Percentiles rank a stretch among this genome's conserved stretches.
phyloP scores from a whole-genome alignment of 768 basidiomycete genomes.

The Hydnomerulius pinastri region DNA sequence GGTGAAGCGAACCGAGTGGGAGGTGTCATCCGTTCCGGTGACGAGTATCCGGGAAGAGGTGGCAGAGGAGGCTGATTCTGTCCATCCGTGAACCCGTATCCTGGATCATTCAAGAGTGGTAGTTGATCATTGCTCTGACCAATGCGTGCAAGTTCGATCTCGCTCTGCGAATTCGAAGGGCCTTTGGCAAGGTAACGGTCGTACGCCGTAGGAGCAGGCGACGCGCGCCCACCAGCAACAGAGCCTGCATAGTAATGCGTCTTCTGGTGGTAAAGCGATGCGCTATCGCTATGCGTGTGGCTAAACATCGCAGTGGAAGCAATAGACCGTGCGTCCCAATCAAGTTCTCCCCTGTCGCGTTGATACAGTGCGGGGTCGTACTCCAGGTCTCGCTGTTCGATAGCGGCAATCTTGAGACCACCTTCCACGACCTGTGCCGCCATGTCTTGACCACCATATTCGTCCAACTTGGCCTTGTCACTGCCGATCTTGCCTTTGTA shows the following conservation, averaged over 20 bases:
- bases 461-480: constrained; percentile 66
- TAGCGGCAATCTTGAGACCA: constrained; percentile 80
- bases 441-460: constrained; percentile 78
- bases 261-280: constrained; percentile 44
- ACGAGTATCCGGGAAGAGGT: constrained; percentile 29
- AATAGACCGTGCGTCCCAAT: constrained; percentile 85
- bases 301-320: constrained; percentile 56
- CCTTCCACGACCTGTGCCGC: constrained; percentile 74
- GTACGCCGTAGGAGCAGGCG: constrained; percentile 49
- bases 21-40: constrained; percentile 19
- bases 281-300: constrained; percentile 37
- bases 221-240: constrained; percentile 35
- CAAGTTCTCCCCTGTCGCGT: constrained; percentile 80
- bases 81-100: constrained; percentile 15
- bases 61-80: constrained; percentile 13
- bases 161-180: constrained; percentile 35
- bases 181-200: constrained; percentile 60
- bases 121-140: constrained; percentile 54
- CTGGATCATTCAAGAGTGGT: constrained; percentile 51
- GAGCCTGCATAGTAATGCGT: constrained; percentile 41
- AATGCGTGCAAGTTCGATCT: constrained; percentile 58
- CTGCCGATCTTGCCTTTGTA: constrained; percentile 71
- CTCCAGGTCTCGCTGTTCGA: constrained; percentile 78
- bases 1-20: constrained; percentile 34
- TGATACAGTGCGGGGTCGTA: constrained; percentile 80